Base-by-base conservation (phyloP, 257 asterid genomes). In the Solanum bulbocastanum region DNA sequence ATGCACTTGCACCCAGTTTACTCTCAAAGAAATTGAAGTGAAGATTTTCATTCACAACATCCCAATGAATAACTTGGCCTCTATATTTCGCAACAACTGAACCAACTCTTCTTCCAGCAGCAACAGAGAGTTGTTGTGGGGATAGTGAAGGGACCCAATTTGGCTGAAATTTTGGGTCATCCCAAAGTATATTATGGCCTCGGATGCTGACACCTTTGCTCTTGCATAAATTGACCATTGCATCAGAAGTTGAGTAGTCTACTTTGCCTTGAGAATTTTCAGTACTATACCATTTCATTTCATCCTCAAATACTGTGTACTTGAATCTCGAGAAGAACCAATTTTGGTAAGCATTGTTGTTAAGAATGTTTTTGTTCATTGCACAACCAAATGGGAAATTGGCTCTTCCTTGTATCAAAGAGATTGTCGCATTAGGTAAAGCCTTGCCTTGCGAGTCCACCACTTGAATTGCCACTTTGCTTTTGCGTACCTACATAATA, bases 181-280 rank as follows among this genome's bases (percentile, higher is more conserved):
- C 95, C 96, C 96, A 94, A 83, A 94, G 87, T 0, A 95, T 88
- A 76, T 92, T 93, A 90, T 95, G 98, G 36, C 98, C 98, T 4
- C 98, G 89, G 25, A 89, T 91, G 0, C 18, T 39, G 2, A 94
- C 85, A 18, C 89, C 89, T 46, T 90, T 89, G 1, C 91, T 71
- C 42, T 93, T 89, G 10, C 88, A 71, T 42, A 94, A 91, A 6
- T 87, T 88, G 10, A 94, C 87, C 96, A 95, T 87, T 14, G 90
- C 85, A 23, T 95, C 95, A 0, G 95, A 89, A 22, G 81, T 10
- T 7, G 90, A 88, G 91, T 94, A 94, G 93, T 93, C 90, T 12
- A 87, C 88, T 20, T 88, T 87, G 4, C 98, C 95, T 14, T 76
- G 93, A 27, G 68, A 18, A 68, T 14, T 60, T 22, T 94, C 98